Conservation (phyloP, 1,139 yeast genomes). For the Sugiyamaella neomexicana region DNA sequence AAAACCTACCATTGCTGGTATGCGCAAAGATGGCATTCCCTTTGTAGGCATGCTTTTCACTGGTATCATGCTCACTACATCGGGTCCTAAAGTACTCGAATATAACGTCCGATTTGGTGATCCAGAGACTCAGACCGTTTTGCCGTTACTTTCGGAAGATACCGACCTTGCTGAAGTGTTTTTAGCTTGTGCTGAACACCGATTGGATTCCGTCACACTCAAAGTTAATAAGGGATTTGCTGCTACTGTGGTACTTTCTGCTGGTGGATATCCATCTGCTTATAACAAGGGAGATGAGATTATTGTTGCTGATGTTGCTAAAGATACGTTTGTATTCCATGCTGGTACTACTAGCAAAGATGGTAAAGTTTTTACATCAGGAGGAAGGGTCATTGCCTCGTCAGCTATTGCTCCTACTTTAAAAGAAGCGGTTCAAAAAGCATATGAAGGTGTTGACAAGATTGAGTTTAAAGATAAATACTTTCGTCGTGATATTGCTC, state of each 20-base stretch:
- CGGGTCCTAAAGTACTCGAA: constrained; percentile 92
- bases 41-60: constrained; percentile 95
- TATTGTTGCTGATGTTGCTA: constrained; percentile 48
- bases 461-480: constrained; percentile 74
- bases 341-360: constrained; percentile 76
- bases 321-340: constrained; percentile 77
- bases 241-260: constrained; percentile 93
- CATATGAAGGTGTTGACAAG: constrained; percentile 79
- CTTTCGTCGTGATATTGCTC: constrained; percentile 91
- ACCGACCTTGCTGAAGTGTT: constrained; percentile 91
- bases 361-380: constrained; percentile 74
- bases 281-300: constrained; percentile 88
- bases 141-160: constrained; percentile 77
- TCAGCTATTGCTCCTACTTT: constrained; percentile 80
- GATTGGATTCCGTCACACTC: constrained; percentile 81
- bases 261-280: constrained; percentile 93
- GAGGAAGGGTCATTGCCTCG: constrained; percentile 96
- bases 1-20: constrained; percentile 91
- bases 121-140: constrained; percentile 96
- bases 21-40: constrained; percentile 94
- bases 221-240: constrained; percentile 64
- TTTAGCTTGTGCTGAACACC: constrained; percentile 91
- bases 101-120: constrained; percentile 98
- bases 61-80: constrained; percentile 86
- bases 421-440: constrained; percentile 77